These are phyloP conservation scores for Casuarina cunninghamiana DNA, from an alignment of 306 rosid species.

Conservation along the genomic window DNA sequence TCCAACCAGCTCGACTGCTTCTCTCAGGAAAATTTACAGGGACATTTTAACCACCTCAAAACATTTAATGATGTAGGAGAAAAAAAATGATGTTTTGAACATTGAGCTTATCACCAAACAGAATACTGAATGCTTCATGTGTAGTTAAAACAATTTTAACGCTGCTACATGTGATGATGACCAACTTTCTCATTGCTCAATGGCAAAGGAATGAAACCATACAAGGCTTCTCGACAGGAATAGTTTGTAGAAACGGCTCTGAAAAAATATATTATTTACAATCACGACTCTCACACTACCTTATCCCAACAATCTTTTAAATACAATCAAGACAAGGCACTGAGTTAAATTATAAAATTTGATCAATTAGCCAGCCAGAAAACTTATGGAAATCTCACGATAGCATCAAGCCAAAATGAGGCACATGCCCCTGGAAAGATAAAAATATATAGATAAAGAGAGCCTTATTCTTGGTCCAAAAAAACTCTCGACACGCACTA, in stretches of 20 bases:
- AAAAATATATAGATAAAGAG: too few species aligned
- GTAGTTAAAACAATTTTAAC: background rate
- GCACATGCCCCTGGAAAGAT: too few species aligned
- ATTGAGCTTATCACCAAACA: background rate
- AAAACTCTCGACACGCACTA: too few species aligned
- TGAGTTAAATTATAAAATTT: background rate
- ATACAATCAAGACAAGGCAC: background rate
- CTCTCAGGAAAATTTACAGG: background rate
- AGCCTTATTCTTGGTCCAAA: too few species aligned
- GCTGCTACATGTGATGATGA: background rate
- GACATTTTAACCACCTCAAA: background rate
- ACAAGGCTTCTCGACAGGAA: background rate
- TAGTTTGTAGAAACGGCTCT: background rate
- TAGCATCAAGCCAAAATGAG: background rate
- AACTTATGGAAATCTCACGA: background rate
- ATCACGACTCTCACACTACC: background rate
- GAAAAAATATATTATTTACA: background rate
- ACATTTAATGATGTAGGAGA: background rate
- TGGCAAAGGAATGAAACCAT: background rate
- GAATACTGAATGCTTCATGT: background rate
- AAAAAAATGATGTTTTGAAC: background rate
- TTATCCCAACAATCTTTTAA: background rate
- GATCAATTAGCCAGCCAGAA: background rate
- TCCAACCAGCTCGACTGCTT: background rate
- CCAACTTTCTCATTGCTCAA: background rate